phyloP scores from a whole-genome alignment of 331 rosid genomes.

The Acacia concinna region DNA sequence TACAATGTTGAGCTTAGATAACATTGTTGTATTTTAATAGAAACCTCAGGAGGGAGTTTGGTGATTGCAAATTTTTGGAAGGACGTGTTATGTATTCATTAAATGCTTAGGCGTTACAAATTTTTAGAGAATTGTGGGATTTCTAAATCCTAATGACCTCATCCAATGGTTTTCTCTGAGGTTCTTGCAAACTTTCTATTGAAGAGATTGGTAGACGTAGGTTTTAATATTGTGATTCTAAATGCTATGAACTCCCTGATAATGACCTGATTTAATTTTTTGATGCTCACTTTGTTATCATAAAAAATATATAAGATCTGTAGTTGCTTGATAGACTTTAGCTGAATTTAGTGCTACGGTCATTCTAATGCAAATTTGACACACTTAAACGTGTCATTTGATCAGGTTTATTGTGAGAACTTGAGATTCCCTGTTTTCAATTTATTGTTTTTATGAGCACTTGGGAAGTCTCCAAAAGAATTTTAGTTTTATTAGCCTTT shows the following conservation, averaged over 20 bases:
- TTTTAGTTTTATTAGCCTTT: slow-evolving; percentile 17
- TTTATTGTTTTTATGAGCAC: slow-evolving; percentile 11
- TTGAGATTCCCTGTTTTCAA: slow-evolving; percentile 21
- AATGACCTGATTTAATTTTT: neutral
- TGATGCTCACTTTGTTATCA: neutral
- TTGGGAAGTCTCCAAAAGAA: neutral
- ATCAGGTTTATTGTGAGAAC: slow-evolving; percentile 23
- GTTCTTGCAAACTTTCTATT: neutral
- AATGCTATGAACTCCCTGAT: neutral
- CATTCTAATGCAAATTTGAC: slow-evolving; percentile 24
- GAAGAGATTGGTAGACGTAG: neutral
- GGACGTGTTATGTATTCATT: neutral
- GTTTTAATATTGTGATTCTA: neutral
- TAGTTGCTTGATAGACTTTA: slow-evolving; percentile 13
- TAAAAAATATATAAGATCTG: neutral
- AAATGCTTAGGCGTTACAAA: neutral
- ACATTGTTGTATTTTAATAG: slow-evolving; percentile 1
- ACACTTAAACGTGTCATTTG: slow-evolving; percentile 16
- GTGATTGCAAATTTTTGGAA: slow-evolving; percentile 14
- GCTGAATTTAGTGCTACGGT: slow-evolving; percentile 9
- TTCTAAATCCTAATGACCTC: neutral
- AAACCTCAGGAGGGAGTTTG: neutral
- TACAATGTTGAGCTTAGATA: slow-evolving; percentile 17
- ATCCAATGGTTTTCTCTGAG: neutral
- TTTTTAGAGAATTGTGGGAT: slow-evolving; percentile 16